Percentiles rank a stretch among this genome's conserved stretches.
Evolutionary conservation across 139 green algal species (phyloP).

Genomic region (Volvox reticuliferus): DNA sequence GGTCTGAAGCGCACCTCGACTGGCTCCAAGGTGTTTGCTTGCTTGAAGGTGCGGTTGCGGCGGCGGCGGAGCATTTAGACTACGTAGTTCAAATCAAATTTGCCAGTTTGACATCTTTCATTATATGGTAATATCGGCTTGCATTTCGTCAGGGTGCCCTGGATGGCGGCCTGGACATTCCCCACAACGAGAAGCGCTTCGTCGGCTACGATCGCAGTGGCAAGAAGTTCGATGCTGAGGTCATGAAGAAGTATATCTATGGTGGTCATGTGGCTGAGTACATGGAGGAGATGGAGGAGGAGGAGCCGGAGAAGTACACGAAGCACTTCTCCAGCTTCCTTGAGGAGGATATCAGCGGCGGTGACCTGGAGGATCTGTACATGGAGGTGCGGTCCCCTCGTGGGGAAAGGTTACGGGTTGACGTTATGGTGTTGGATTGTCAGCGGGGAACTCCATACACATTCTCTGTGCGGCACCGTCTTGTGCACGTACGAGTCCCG

Average conservation of each 20-base stretch:
- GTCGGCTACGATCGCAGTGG: slow-evolving; percentile 90
- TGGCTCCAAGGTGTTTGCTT: slow-evolving; percentile 92
- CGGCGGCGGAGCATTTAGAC: background rate
- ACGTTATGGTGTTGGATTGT: background rate
- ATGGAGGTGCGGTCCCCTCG: slow-evolving; percentile 62
- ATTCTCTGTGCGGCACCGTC: too few relatives aligned
- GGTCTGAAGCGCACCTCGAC: slow-evolving; percentile 97
- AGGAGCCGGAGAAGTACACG: slow-evolving; percentile 97
- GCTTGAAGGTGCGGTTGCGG: slow-evolving; percentile 82
- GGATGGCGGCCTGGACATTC: slow-evolving; percentile 98
- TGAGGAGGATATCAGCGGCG: slow-evolving; percentile 86
- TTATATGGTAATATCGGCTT: background rate
- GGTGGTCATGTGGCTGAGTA: slow-evolving; percentile 98
- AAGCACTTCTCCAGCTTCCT: slow-evolving; percentile 92
- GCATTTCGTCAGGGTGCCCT: slow-evolving; percentile 84
- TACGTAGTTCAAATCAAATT: background rate
- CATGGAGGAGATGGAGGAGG: slow-evolving; percentile 97
- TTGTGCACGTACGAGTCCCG: too few relatives aligned
- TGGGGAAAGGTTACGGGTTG: background rate
- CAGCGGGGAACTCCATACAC: background rate
- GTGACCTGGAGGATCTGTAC: slow-evolving; percentile 95
- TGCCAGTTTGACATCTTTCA: background rate
- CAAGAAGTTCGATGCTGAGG: slow-evolving; percentile 96
- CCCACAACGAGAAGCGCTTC: slow-evolving; percentile 99
- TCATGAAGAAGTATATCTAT: slow-evolving; percentile 93